phyloP scores from a whole-genome alignment of 805 yeast genomes.

The Vanderwaltozyma polyspora region DNA sequence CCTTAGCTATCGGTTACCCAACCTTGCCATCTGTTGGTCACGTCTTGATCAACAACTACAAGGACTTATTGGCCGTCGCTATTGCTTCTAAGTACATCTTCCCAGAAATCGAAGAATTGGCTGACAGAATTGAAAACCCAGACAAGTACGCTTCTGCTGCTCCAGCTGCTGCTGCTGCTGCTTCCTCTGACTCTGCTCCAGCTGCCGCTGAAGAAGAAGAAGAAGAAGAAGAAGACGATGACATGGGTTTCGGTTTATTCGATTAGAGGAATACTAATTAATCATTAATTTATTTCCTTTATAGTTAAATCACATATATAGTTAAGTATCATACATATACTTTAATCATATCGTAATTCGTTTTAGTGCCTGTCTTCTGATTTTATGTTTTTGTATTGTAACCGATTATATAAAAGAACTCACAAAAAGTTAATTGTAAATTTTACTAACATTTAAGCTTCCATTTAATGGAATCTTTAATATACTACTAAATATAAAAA shows the following conservation, averaged over 20 bases:
- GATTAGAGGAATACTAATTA: conserved; percentile 78
- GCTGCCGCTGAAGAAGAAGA: conserved; percentile 67
- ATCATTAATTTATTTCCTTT: no score
- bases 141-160: conserved; percentile 99
- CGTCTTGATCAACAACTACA: conserved; percentile 98
- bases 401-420: no score
- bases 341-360: no score
- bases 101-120: conserved; percentile 97
- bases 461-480: no score
- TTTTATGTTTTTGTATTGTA: no score
- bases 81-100: conserved; percentile 97
- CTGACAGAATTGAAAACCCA: conserved; percentile 99
- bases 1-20: conserved; percentile 98
- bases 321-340: no score
- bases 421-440: no score
- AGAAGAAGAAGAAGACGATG: conserved; percentile 56
- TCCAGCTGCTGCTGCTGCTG: conserved; percentile 85
- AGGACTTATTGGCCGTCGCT: conserved; percentile 95
- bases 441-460: no score
- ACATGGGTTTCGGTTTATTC: conserved; percentile 97
- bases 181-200: conserved; percentile 53
- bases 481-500: no score
- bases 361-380: no score
- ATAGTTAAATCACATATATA: no score
- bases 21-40: conserved; percentile 98